These are phyloP conservation scores for Phytophthora tentaculata DNA, from an alignment of 352 stramenopile genomes.

Conservation along the genomic window DNA sequence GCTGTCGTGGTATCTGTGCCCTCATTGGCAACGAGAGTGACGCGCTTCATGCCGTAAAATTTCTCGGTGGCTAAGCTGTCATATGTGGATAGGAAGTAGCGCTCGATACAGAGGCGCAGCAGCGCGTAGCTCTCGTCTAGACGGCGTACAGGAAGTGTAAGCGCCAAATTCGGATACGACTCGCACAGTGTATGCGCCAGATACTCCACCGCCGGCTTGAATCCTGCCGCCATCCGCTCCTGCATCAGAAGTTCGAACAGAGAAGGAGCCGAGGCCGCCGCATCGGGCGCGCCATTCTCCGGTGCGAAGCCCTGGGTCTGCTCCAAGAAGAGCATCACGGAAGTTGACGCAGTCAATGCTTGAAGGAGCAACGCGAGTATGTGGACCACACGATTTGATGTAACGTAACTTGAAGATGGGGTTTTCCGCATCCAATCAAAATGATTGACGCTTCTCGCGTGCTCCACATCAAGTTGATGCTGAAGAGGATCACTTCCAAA, in stretches of 20 bases:
- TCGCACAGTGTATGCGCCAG: conserved; percentile 75
- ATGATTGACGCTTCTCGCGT: conserved; percentile 14
- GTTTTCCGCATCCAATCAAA: conserved; percentile 35
- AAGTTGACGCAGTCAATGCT: conserved; percentile 14
- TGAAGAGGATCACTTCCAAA: conserved; percentile 10
- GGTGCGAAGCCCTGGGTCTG: conserved; percentile 75
- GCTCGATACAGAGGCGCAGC: conserved; percentile 60
- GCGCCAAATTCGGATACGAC: conserved; percentile 70
- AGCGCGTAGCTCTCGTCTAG: conserved; percentile 86
- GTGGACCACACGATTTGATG: conserved; percentile 8
- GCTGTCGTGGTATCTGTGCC: conserved; percentile 28
- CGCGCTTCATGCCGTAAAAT: conserved; percentile 89
- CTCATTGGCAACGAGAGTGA: conserved; percentile 40
- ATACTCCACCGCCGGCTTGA: conserved; percentile 84
- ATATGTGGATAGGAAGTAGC: conserved; percentile 80
- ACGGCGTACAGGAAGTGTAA: conserved; percentile 57
- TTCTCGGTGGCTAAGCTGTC: conserved; percentile 82
- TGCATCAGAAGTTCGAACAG: conserved; percentile 91
- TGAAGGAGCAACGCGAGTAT: too few species aligned
- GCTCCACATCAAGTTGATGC: background rate
- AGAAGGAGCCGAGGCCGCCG: conserved; percentile 48
- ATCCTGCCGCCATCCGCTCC: conserved; percentile 76
- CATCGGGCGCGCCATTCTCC: conserved; percentile 13
- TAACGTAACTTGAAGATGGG: conserved; percentile 23
- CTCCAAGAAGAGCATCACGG: conserved; percentile 79